A percentile compares a stretch with the other conserved stretches of the same genome.
Evolutionary conservation across 768 basidiomycete genomes (phyloP).

Genomic region (Strobilomyces dryophilus): DNA sequence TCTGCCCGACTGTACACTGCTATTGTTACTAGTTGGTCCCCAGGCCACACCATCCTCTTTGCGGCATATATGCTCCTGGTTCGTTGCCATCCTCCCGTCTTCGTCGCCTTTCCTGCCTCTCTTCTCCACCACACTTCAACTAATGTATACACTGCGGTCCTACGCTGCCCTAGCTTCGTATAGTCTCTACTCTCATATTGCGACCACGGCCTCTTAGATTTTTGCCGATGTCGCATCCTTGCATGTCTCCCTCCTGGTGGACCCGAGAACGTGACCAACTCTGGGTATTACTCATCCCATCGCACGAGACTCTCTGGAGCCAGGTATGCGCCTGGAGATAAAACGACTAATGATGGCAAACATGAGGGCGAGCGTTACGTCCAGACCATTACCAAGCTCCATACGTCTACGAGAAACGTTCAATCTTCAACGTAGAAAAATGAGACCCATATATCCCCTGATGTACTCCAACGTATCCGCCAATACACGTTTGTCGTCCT

Average conservation of each 20-base stretch:
- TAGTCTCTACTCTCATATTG: constrained; percentile 69
- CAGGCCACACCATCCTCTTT: too few relatives aligned
- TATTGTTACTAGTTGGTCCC: too few relatives aligned
- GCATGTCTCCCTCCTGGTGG: constrained; percentile 23
- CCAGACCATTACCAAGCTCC: too few relatives aligned
- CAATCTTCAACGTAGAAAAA: too few relatives aligned
- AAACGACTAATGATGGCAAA: too few relatives aligned
- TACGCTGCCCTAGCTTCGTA: constrained; percentile 70
- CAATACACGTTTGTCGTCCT: too few relatives aligned
- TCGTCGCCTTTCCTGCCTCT: constrained; percentile 34
- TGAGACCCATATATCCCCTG: too few relatives aligned
- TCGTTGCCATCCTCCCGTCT: constrained; percentile 55
- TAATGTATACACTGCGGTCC: constrained; percentile 54
- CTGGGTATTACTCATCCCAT: constrained; percentile 64
- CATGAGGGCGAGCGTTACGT: too few relatives aligned
- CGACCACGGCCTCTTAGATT: constrained; percentile 55
- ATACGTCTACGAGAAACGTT: too few relatives aligned
- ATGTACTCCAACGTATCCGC: too few relatives aligned
- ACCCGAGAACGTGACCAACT: background rate
- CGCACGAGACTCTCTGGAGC: constrained; percentile 88
- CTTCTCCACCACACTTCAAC: constrained; percentile 40
- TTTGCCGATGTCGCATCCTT: constrained; percentile 46
- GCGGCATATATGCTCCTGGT: constrained; percentile 23
- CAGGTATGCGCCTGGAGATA: constrained; percentile 75
- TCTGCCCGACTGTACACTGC: too few relatives aligned